Conservation (phyloP, 2,329 filamentous ascomycete genomes). For the Beauveria medogensis region DNA sequence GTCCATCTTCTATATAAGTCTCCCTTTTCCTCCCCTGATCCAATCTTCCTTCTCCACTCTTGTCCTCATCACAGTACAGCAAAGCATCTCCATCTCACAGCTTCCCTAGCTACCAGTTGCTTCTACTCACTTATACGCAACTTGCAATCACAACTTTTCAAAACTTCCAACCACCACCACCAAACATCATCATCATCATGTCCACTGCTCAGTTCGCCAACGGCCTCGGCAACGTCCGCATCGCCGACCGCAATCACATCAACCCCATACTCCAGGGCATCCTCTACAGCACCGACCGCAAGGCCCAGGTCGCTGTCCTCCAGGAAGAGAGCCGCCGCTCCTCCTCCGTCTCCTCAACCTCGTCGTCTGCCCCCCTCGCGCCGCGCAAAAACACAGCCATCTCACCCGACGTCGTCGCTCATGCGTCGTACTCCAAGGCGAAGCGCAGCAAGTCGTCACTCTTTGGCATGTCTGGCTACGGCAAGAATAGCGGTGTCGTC, state of each 20-base stretch:
- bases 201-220: constrained; percentile 6
- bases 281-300: constrained; percentile 13
- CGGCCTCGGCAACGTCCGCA: constrained; percentile 3
- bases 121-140: background rate
- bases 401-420: background rate
- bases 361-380: background rate
- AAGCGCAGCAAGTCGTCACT: constrained; percentile 4
- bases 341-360: background rate
- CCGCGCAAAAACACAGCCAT: background rate
- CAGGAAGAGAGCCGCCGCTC: constrained; percentile 7
- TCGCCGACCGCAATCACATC: constrained; percentile 15
- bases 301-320: constrained; percentile 10
- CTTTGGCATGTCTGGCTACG: constrained; percentile 1
- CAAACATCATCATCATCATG: constrained; percentile 2
- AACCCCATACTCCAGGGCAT: constrained; percentile 15
- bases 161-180: background rate
- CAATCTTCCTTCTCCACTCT: background rate
- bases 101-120: background rate
- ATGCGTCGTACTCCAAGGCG: background rate
- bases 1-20: constrained; percentile 8
- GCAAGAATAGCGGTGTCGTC: background rate
- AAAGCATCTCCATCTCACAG: background rate
- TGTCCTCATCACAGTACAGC: background rate
- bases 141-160: background rate
- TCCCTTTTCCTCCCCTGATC: background rate